Conservation (phyloP, 2,329 filamentous ascomycete genomes). For the Calonectria pseudoreteaudii region DNA sequence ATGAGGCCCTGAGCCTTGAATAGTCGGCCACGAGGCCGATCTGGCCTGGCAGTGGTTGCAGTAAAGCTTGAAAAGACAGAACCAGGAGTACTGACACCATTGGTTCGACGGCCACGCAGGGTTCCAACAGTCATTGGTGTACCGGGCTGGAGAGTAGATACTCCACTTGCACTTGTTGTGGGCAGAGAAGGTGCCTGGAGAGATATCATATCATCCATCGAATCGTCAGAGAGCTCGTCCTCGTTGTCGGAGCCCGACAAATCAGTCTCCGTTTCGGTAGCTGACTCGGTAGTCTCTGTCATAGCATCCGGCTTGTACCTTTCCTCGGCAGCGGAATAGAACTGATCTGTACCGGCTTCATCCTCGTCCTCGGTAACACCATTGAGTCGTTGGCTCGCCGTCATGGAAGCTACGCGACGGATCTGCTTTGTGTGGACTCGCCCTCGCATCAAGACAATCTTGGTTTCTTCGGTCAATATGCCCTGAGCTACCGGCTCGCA, state of each 20-base stretch:
- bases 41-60: conserved; percentile 81
- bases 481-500: conserved; percentile 96
- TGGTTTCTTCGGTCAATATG: conserved; percentile 79
- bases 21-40: conserved; percentile 78
- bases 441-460: conserved; percentile 82
- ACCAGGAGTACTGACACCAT: conserved; percentile 83
- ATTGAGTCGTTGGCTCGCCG: conserved; percentile 59
- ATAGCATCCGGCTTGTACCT: conserved; percentile 69
- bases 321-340: conserved; percentile 92
- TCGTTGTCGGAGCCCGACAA: conserved; percentile 74
- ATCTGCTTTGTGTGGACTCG: conserved; percentile 66
- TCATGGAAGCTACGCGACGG: conserved; percentile 60
- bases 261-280: conserved; percentile 73
- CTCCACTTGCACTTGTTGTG: conserved; percentile 80
- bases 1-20: conserved; percentile 88
- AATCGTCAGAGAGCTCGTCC: conserved; percentile 87
- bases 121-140: conserved; percentile 80
- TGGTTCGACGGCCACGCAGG: conserved; percentile 69
- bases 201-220: conserved; percentile 93
- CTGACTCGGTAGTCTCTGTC: conserved; percentile 68
- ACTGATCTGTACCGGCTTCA: conserved; percentile 89
- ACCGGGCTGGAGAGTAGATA: conserved; percentile 83
- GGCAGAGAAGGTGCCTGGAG: conserved; percentile 83
- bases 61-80: conserved; percentile 93
- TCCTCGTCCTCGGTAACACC: conserved; percentile 75